Evolutionary conservation across 495 filamentous ascomycete genomes (phyloP), one percentile per base, ranked within the genome.

Genomic region (Astrothelium macrocarpum): DNA sequence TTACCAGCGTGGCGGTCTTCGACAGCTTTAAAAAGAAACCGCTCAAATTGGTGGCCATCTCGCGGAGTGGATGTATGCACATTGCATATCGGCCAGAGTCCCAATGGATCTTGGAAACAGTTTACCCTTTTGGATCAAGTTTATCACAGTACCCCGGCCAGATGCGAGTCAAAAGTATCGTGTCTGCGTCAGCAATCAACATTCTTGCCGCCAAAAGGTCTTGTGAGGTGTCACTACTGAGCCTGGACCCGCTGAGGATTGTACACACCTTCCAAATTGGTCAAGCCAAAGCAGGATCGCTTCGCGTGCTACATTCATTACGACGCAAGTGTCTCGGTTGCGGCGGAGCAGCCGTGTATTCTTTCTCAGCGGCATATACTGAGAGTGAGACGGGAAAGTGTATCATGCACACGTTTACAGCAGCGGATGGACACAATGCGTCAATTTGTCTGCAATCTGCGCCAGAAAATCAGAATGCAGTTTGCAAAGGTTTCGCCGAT

Each of bases 181-280:
- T 56, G 49, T 65, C 71, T 3, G 60, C 81, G 0, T 69, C 80
- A 2, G 68, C 72, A 7, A 63, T 86, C 4, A 73, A 78, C 0
- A 71, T 75, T 14, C 78, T 85, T n/a, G 77, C 84, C 23, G 73
- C 81, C 31, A 75, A 79, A 34, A 78, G 80, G 26, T 66, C 73
- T 11, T 71, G 74, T 32, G 74, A 77, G 1, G 79, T 84, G 20
- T 82, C 84, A 59, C 72, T 87, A 2, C 74, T 85, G 45, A 79
- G 84, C 66, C 70, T 82, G 0, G 68, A 77, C 26, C 78, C 76
- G 29, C 77, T 76, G 9, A 74, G 70, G 20, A 71, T 85, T 31
- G 76, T 86, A 42, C 78, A 85, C 65, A 80, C 78, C 7, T 83
- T 89, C 59, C 62, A 70, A 39, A 85, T 82, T 1, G 81, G 81